Conservation (phyloP, 305 asterid genomes). For the Fraxinus dipetala region DNA sequence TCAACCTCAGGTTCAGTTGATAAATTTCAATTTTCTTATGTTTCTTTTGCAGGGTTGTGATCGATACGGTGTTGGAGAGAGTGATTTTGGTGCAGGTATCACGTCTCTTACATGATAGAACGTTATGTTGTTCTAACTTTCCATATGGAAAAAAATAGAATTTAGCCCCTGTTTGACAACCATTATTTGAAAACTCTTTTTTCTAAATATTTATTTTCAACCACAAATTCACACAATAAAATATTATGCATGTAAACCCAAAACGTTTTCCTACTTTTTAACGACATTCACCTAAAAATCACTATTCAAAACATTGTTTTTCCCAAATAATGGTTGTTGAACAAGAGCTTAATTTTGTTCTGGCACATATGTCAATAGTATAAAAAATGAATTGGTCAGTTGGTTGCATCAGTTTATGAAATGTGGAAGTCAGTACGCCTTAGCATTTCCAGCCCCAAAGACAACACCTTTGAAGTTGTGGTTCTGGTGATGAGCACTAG, state of each 20-base stretch:
- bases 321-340: neutral
- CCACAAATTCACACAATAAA: neutral
- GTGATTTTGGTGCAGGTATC: slow-evolving; percentile 67
- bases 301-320: neutral
- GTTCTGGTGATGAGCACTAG: neutral
- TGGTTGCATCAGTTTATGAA: neutral
- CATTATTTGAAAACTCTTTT: neutral
- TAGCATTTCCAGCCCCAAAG: neutral
- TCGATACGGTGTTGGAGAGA: slow-evolving; percentile 62
- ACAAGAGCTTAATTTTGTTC: neutral
- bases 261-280: neutral
- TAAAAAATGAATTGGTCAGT: neutral
- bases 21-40: neutral
- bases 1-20: neutral
- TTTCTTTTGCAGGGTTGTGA: slow-evolving; percentile 65
- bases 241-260: neutral
- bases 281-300: neutral
- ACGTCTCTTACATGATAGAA: slow-evolving; percentile 17
- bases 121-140: slow-evolving; percentile 5
- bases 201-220: too few species aligned
- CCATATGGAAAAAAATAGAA: slow-evolving; percentile 1
- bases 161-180: neutral
- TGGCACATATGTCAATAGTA: neutral
- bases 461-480: neutral
- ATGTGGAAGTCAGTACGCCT: neutral